phyloP scores from a whole-genome alignment of 495 filamentous ascomycete genomes.

The Aspergillus carlsbadensis region DNA sequence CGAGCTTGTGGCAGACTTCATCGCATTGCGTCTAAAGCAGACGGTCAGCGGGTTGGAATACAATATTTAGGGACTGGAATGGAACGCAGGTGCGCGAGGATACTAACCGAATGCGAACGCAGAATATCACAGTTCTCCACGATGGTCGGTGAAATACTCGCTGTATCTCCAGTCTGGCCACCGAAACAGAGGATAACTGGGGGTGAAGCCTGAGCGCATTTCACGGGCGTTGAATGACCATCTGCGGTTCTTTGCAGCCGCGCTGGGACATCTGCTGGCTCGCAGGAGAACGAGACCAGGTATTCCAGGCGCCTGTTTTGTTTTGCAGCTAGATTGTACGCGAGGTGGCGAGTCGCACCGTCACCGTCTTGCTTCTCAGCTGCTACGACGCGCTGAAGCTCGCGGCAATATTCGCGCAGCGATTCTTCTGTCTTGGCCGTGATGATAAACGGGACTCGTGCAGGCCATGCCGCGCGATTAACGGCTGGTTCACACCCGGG shows the following conservation, averaged over 20 bases:
- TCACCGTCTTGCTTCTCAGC: not conserved
- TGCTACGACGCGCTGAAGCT: constrained; percentile 8
- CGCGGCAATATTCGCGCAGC: constrained; percentile 14
- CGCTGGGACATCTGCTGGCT: not conserved
- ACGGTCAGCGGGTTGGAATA: no score
- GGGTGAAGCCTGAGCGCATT: not conserved
- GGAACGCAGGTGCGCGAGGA: no score
- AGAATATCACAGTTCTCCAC: constrained; percentile 30
- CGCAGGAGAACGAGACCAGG: not conserved
- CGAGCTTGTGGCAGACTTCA: constrained; percentile 20
- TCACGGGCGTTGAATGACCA: not conserved
- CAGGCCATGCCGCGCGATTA: no score
- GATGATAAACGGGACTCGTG: constrained; percentile 19
- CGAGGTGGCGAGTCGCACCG: constrained; percentile 7
- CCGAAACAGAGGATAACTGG: constrained; percentile 34
- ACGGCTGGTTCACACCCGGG: no score
- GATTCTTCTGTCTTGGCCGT: constrained; percentile 12
- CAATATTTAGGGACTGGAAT: no score
- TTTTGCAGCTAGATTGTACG: constrained; percentile 19
- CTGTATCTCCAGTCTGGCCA: constrained; percentile 27
- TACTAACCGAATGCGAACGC: constrained; percentile 29
- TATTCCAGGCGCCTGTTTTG: constrained; percentile 17
- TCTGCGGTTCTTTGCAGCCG: constrained; percentile 6
- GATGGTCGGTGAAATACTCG: constrained; percentile 23
- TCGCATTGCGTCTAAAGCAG: constrained; percentile 40